Conservation (phyloP, 1,139 yeast genomes). For the Yamadazyma sp. region DNA sequence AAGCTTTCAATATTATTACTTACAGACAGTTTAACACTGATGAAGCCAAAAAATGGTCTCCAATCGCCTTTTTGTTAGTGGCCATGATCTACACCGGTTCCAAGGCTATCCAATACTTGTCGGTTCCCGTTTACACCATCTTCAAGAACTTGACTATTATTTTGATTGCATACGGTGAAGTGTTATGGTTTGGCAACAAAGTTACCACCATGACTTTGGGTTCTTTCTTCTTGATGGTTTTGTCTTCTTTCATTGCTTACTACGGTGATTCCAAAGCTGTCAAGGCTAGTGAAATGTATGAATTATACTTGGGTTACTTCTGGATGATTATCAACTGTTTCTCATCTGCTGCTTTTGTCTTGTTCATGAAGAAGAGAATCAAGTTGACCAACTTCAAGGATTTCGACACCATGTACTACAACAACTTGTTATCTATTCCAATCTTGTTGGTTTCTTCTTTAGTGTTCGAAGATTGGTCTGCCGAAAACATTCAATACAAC, state of each 20-base stretch:
- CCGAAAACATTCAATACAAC: slow-evolving; percentile 69
- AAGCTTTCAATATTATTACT: slow-evolving; percentile 71
- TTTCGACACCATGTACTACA: slow-evolving; percentile 97
- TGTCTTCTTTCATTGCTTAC: slow-evolving; percentile 91
- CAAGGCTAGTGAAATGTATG: slow-evolving; percentile 37
- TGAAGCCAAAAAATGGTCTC: slow-evolving; percentile 95
- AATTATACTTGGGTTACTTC: slow-evolving; percentile 79
- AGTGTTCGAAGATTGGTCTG: slow-evolving; percentile 88
- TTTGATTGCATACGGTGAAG: slow-evolving; percentile 97
- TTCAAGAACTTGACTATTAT: slow-evolving; percentile 97
- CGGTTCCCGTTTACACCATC: slow-evolving; percentile 95
- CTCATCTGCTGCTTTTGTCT: slow-evolving; percentile 89
- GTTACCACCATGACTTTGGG: slow-evolving; percentile 89
- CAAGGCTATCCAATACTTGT: slow-evolving; percentile 86
- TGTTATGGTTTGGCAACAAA: slow-evolving; percentile 91
- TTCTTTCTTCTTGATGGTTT: slow-evolving; percentile 86
- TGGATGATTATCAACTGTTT: slow-evolving; percentile 97
- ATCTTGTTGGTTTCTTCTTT: slow-evolving; percentile 75
- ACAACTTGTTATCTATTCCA: slow-evolving; percentile 90
- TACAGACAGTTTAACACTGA: slow-evolving; percentile 82
- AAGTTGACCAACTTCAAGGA: slow-evolving; percentile 96
- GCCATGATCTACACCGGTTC: slow-evolving; percentile 95
- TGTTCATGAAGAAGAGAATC: slow-evolving; percentile 95
- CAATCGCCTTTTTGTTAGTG: slow-evolving; percentile 86
- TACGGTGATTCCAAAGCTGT: slow-evolving; percentile 70